Evolutionary conservation across 2,329 filamentous ascomycete genomes (phyloP).

Genomic region (Talaromyces verruculosus): DNA sequence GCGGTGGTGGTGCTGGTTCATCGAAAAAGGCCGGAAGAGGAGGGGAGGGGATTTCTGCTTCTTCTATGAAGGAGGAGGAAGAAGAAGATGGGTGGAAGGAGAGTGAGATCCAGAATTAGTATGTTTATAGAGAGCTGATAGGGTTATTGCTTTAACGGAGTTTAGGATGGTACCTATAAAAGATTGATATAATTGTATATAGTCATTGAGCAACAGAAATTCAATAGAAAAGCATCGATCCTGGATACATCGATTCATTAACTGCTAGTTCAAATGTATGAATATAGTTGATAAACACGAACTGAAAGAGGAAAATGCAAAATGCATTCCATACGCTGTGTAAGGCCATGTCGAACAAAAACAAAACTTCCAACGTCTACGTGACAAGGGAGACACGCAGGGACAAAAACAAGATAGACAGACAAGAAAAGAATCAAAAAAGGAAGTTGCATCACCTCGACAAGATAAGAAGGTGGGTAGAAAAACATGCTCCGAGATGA

Average conservation of each 20-base stretch:
- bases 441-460: neutral
- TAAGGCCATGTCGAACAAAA: neutral
- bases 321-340: conserved; percentile 15
- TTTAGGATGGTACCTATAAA: neutral
- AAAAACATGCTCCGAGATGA: conserved; percentile 14
- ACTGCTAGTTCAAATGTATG: neutral
- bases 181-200: neutral
- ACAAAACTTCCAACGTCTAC: neutral
- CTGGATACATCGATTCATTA: neutral
- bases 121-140: neutral
- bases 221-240: neutral
- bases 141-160: neutral
- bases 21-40: conserved; percentile 40
- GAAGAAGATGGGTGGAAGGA: conserved; percentile 64
- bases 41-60: conserved; percentile 47
- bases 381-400: neutral
- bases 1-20: conserved; percentile 36
- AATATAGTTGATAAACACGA: conserved; percentile 4
- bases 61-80: conserved; percentile 46
- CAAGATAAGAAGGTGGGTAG: too few relatives aligned
- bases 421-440: conserved; percentile 2
- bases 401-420: conserved; percentile 2
- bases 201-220: neutral
- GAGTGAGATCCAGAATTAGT: conserved; percentile 62
- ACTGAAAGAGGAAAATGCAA: conserved; percentile 22